Percentiles rank a stretch among this genome's conserved stretches.
These are phyloP conservation scores for Coniochaeta ligniaria DNA, from an alignment of 2,329 filamentous ascomycete genomes.

Conservation along the genomic window DNA sequence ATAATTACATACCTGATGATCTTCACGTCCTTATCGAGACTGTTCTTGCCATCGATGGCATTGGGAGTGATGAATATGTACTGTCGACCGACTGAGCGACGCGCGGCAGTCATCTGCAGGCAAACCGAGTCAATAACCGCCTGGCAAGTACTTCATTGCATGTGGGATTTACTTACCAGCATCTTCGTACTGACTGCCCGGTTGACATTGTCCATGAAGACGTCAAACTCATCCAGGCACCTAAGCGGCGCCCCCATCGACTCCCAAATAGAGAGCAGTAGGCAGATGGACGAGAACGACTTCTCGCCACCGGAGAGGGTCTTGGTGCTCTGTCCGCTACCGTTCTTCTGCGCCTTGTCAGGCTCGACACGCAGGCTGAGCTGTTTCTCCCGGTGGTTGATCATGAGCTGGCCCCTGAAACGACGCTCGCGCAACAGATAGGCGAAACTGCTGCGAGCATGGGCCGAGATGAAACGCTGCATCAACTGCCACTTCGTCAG, in stretches of 20 bases:
- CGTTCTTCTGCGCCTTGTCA: constrained; percentile 60
- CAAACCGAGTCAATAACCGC: not conserved
- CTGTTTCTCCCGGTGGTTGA: constrained; percentile 68
- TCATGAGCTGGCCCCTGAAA: constrained; percentile 73
- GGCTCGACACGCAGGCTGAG: constrained; percentile 73
- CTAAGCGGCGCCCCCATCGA: constrained; percentile 94
- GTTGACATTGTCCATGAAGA: constrained; percentile 99
- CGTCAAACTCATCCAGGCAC: constrained; percentile 96
- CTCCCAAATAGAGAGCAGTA: constrained; percentile 91
- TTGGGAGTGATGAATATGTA: constrained; percentile 97
- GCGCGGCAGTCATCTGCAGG: constrained; percentile 68
- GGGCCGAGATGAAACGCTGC: constrained; percentile 76
- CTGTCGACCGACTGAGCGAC: constrained; percentile 81
- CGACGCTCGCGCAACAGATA: constrained; percentile 84
- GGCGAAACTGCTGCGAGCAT: constrained; percentile 77
- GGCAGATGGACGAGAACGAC: constrained; percentile 93
- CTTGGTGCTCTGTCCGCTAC: constrained; percentile 73
- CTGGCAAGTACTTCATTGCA: no score
- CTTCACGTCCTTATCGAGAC: constrained; percentile 62
- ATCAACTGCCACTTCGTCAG: constrained; percentile 74
- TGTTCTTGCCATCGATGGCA: constrained; percentile 57
- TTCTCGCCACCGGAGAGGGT: constrained; percentile 95
- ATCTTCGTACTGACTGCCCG: constrained; percentile 87
- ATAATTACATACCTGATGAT: constrained; percentile 56
- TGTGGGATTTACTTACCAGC: constrained; percentile 55